Evolutionary conservation across 768 basidiomycete genomes (phyloP), one percentile per base, ranked within the genome.

Genomic region (Boletus pseudo-olivaceus): DNA sequence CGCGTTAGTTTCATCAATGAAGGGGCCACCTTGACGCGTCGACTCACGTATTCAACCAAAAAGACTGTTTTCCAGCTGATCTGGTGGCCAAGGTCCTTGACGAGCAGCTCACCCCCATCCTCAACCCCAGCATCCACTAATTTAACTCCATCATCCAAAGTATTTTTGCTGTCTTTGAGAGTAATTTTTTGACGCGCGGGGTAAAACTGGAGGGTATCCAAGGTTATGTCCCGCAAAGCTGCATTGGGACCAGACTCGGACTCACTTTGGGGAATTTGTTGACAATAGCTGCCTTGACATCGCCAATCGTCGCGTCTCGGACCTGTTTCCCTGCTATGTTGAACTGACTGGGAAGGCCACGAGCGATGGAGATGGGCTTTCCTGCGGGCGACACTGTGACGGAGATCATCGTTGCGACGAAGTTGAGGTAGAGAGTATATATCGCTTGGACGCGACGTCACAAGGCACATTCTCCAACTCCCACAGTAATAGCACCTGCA

Each of bases 71-170:
- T 80, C 90, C 95, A 98, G 63, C 83, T 80, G 42, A 96, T 75
- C 70, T 99, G 97, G 7, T 87, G 81, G 0, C 97, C 97, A 30
- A 98, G 74, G 71, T 98, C 97, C 71, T 97, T 97, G 55, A 94
- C 77, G 35, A 79, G 71, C 35, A 98, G 63, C 54, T 86, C 83
- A n/a, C 78, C 79, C 10, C 81, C 85, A 19, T 85, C 78, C 10
- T 62, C 64, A 4, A 91, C 67, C 0, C 81, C 82, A n/a, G 82
- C 78, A 27, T 80, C 76, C 14, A 67, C 69, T 42, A 98, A 68
- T 32, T 79, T 80, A 38, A 76, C 73, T 15, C 84, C 83, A 53
- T 94, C 88, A 1, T 80, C 73, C 15, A 91, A 76, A 5, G 82
- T 65, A 53, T 81, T 84, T 51, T 78, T 80, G 42, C 84, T 81